These are phyloP conservation scores for Chalaropsis ovoidea DNA, from an alignment of 2,329 filamentous ascomycete genomes.

Conservation along the genomic window DNA sequence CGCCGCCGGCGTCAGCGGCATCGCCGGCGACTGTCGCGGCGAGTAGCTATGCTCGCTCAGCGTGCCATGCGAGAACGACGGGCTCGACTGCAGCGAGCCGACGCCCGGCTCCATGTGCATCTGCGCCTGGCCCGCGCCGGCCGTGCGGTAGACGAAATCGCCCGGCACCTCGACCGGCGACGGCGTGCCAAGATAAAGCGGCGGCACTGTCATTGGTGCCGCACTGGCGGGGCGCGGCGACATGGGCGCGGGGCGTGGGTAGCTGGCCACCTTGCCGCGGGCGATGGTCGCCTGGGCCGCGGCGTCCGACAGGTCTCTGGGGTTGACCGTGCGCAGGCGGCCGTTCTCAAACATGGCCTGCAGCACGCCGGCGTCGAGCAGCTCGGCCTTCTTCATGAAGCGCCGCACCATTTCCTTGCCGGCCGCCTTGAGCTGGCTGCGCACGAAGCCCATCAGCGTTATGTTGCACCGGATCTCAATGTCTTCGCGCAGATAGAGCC, in stretches of 20 bases:
- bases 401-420: slow-evolving; percentile 58
- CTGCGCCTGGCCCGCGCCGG: background rate
- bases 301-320: slow-evolving; percentile 40
- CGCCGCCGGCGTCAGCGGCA: background rate
- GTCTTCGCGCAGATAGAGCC: slow-evolving; percentile 58
- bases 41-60: background rate
- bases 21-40: background rate
- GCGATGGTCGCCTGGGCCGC: slow-evolving; percentile 13
- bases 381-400: slow-evolving; percentile 60
- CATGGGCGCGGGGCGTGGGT: background rate
- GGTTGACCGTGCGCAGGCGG: slow-evolving; percentile 49
- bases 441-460: slow-evolving; percentile 54
- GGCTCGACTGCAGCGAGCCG: background rate
- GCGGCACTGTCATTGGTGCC: background rate
- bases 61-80: background rate
- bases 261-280: slow-evolving; percentile 12
- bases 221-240: background rate
- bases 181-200: background rate
- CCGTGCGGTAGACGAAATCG: background rate
- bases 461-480: slow-evolving; percentile 62
- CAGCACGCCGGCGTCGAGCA: slow-evolving; percentile 55
- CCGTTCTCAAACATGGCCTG: slow-evolving; percentile 59
- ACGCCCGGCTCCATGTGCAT: background rate
- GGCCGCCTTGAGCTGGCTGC: slow-evolving; percentile 55
- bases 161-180: slow-evolving; percentile 5